phyloP scores from a whole-genome alignment of 2,329 filamentous ascomycete species.

The Corniculantispora saksenae region DNA sequence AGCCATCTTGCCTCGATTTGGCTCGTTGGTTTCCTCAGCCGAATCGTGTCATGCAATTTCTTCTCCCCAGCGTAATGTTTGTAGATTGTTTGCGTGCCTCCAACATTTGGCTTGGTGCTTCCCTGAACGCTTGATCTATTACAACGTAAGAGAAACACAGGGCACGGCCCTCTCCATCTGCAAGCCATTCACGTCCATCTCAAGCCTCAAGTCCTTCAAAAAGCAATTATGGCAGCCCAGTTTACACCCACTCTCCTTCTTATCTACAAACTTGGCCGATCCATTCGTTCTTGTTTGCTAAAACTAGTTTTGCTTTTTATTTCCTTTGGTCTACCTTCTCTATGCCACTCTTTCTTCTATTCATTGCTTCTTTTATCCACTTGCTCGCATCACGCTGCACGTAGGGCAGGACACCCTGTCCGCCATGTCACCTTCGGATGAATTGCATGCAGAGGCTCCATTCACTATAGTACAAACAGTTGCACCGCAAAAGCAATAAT shows the following conservation, averaged over 20 bases:
- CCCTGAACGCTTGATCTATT: not conserved
- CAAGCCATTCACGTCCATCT: not conserved
- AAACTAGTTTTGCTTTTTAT: not conserved
- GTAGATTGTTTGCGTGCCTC: not conserved
- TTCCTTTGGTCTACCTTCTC: not conserved
- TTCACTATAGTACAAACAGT: not conserved
- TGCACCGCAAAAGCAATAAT: not conserved
- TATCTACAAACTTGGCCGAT: not conserved
- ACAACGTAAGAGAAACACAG: not conserved
- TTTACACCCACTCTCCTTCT: not conserved
- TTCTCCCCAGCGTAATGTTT: not conserved
- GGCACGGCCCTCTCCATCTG: constrained; percentile 8
- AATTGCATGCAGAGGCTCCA: constrained; percentile 9
- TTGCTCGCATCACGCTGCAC: not conserved
- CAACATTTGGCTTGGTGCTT: not conserved
- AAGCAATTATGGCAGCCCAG: not conserved
- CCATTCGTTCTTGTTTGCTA: not conserved
- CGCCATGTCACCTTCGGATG: constrained; percentile 1
- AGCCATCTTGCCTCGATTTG: not conserved
- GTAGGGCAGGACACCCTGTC: not conserved
- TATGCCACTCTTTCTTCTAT: not conserved
- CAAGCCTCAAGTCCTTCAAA: not conserved
- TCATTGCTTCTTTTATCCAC: not conserved
- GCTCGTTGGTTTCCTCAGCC: not conserved
- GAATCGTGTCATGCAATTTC: not conserved